These are phyloP conservation scores for Clavulina sp. DNA, from an alignment of 768 basidiomycete genomes.

Conservation along the genomic window DNA sequence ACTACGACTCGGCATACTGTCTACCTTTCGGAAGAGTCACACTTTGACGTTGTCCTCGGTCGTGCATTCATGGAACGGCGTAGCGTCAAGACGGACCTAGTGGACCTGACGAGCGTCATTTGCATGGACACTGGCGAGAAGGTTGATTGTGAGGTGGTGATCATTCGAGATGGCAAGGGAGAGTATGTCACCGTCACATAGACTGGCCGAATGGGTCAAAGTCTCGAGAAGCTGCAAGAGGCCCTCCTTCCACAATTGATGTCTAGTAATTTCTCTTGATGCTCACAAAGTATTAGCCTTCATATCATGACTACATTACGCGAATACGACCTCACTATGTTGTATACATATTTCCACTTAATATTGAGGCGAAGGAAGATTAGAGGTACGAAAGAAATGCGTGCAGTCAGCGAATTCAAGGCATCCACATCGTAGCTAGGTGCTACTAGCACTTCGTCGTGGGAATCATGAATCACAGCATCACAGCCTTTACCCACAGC, in stretches of 20 bases:
- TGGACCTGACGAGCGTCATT: slow-evolving; percentile 78
- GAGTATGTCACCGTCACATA: slow-evolving; percentile 81
- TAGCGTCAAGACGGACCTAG: slow-evolving; percentile 60
- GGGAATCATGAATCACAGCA: too few relatives aligned
- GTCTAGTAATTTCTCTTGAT: background rate
- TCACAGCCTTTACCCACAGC: too few relatives aligned
- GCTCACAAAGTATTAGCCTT: background rate
- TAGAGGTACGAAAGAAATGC: too few relatives aligned
- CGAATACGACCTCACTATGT: background rate
- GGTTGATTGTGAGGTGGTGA: slow-evolving; percentile 80
- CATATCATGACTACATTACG: background rate
- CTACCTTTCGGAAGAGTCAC: slow-evolving; percentile 83
- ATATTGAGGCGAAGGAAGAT: too few relatives aligned
- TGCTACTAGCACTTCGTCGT: too few relatives aligned
- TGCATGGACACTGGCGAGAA: slow-evolving; percentile 88
- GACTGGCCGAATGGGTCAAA: background rate
- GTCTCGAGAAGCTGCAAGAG: background rate
- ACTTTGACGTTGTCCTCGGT: slow-evolving; percentile 71
- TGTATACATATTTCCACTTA: too few relatives aligned
- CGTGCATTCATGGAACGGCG: slow-evolving; percentile 32
- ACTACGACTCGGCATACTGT: slow-evolving; percentile 35
- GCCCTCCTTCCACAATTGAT: background rate
- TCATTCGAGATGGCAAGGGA: slow-evolving; percentile 79
- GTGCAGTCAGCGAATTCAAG: too few relatives aligned
- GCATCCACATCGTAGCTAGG: too few relatives aligned